These are phyloP conservation scores for Blastocystis sp. DNA, from an alignment of 352 stramenopile genomes.

Conservation along the genomic window DNA sequence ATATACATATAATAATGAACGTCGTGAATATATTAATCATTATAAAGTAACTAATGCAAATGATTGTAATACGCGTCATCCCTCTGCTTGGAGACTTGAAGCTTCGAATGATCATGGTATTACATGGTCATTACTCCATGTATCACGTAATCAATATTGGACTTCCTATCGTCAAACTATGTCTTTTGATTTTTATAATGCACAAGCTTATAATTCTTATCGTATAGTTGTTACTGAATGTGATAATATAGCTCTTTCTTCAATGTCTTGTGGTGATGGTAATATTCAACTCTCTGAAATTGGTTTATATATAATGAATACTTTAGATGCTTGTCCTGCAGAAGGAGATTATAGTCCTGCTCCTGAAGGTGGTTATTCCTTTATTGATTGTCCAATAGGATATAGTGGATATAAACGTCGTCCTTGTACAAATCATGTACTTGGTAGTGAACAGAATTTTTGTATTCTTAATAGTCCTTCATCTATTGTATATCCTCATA, in stretches of 20 bases:
- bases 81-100: constrained; percentile 7
- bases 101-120: constrained; percentile 8
- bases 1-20: constrained; percentile 29
- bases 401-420: not conserved
- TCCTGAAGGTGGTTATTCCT: constrained; percentile 14
- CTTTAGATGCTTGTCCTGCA: not conserved
- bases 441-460: not conserved
- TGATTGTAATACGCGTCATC: not conserved
- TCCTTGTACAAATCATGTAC: not conserved
- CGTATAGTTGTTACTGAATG: not conserved
- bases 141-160: not conserved
- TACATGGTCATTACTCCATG: constrained; percentile 8
- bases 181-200: constrained; percentile 19
- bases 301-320: constrained; percentile 3
- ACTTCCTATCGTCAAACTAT: not conserved
- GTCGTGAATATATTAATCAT: constrained; percentile 12
- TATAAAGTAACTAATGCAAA: not conserved
- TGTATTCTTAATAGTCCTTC: not conserved
- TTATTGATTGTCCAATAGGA: not conserved
- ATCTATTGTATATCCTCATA: constrained; percentile 8
- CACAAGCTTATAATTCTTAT: constrained; percentile 12
- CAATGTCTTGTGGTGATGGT: not conserved
- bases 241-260: not conserved
- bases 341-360: constrained; percentile 12
- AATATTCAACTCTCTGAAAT: constrained; percentile 21